These are phyloP conservation scores for Metschnikowia borealis DNA, from an alignment of 805 yeast species.

Conservation along the genomic window DNA sequence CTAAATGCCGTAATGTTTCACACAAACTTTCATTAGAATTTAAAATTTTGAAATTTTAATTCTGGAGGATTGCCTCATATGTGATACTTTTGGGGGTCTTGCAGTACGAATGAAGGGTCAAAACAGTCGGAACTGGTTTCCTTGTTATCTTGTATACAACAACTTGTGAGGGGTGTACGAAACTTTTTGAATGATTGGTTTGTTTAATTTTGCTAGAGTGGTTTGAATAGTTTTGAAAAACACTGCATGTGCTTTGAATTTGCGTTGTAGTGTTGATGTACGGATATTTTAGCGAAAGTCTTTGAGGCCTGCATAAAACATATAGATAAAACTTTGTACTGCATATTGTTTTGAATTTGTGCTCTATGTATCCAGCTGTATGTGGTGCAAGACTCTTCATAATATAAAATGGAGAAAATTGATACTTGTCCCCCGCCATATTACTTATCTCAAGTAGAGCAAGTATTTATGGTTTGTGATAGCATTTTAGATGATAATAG, in stretches of 20 bases:
- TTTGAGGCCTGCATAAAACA: too few species aligned
- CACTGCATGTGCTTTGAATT: not conserved
- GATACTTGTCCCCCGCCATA: not conserved
- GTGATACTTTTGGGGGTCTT: too few species aligned
- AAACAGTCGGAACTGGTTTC: too few species aligned
- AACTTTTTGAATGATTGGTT: too few species aligned
- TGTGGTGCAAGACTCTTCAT: not conserved
- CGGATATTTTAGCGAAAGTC: too few species aligned
- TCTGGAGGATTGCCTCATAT: too few species aligned
- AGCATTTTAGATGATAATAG: conserved; percentile 6
- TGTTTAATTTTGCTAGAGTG: not conserved
- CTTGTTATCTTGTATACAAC: too few species aligned
- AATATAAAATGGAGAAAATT: not conserved
- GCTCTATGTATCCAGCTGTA: not conserved
- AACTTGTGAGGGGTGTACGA: too few species aligned
- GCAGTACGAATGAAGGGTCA: too few species aligned
- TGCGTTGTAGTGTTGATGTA: too few species aligned
- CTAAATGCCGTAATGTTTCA: not conserved
- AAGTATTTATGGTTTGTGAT: conserved; percentile 9
- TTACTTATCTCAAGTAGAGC: not conserved
- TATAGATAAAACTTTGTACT: too few species aligned
- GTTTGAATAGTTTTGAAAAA: not conserved
- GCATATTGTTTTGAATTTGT: too few species aligned
- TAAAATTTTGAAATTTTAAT: not conserved
- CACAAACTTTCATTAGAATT: not conserved